Evolutionary conservation across 2,329 filamentous ascomycete genomes (phyloP).

Genomic region (Penicillium corylophilum): DNA sequence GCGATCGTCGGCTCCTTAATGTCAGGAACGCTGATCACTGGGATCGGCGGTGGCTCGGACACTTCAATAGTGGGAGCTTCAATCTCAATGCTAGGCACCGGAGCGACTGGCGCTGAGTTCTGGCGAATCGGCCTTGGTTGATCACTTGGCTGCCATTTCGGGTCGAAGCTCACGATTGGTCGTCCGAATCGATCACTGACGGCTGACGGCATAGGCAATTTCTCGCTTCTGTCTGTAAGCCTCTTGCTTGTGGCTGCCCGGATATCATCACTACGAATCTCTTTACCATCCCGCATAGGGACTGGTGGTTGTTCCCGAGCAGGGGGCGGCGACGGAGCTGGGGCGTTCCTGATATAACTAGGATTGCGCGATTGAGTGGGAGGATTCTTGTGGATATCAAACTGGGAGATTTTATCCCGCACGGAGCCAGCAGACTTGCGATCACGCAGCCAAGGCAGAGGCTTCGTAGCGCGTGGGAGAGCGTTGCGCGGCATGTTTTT

Average conservation of each 20-base stretch:
- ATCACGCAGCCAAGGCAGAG: slow-evolving; percentile 38
- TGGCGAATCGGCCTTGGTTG: slow-evolving; percentile 27
- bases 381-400: slow-evolving; percentile 81
- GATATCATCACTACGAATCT: slow-evolving; percentile 84
- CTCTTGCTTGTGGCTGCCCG: slow-evolving; percentile 86
- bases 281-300: slow-evolving; percentile 72
- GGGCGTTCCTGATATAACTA: slow-evolving; percentile 69
- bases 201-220: slow-evolving; percentile 81
- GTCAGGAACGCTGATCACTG: slow-evolving; percentile 55
- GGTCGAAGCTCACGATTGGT: slow-evolving; percentile 96
- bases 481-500: slow-evolving; percentile 64
- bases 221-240: slow-evolving; percentile 80
- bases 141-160: slow-evolving; percentile 68
- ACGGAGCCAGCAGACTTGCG: slow-evolving; percentile 44
- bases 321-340: slow-evolving; percentile 33
- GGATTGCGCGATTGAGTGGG: slow-evolving; percentile 81
- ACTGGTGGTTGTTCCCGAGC: slow-evolving; percentile 39
- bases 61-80: slow-evolving; percentile 45
- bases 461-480: slow-evolving; percentile 49
- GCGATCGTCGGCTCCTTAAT: slow-evolving; percentile 40
- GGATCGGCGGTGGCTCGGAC: slow-evolving; percentile 40
- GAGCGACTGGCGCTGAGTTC: slow-evolving; percentile 20
- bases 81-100: slow-evolving; percentile 43
- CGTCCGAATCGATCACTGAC: slow-evolving; percentile 88
- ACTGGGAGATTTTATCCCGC: slow-evolving; percentile 49